Evolutionary conservation across 2,329 filamentous ascomycete species (phyloP).

Genomic region (Diaporthe ilicicola): DNA sequence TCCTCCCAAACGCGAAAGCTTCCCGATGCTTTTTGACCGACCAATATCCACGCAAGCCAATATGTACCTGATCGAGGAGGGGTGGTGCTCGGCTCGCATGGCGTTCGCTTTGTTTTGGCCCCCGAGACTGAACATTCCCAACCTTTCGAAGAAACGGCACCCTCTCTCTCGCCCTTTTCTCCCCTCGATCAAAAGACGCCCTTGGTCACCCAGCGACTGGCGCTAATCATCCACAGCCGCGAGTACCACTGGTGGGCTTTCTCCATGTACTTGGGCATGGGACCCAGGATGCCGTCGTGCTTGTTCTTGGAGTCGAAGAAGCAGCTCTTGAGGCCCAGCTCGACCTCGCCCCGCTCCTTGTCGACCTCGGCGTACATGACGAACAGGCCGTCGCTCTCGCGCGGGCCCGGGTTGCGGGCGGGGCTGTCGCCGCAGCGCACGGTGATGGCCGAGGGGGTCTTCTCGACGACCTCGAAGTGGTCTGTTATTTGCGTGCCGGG

Average conservation of each 20-base stretch:
- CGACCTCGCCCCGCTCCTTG: conserved; percentile 64
- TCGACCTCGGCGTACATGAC: conserved; percentile 70
- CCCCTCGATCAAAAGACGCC: conserved; percentile 10
- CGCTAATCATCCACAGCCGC: conserved; percentile 50
- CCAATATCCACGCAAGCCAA: not conserved
- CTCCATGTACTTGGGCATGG: conserved; percentile 48
- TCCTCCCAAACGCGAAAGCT: not conserved
- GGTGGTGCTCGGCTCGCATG: not conserved
- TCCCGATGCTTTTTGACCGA: not conserved
- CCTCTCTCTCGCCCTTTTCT: not conserved
- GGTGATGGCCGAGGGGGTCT: conserved; percentile 66
- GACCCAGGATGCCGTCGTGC: conserved; percentile 44
- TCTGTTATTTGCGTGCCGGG: conserved; percentile 72
- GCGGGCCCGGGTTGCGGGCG: conserved; percentile 57
- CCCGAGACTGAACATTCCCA: not conserved
- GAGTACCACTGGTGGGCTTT: conserved; percentile 51
- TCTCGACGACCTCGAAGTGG: conserved; percentile 76
- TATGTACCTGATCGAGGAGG: not conserved
- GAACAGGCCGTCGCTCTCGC: conserved; percentile 72
- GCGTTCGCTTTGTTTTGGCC: no score
- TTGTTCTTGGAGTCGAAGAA: conserved; percentile 59
- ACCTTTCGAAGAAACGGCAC: conserved; percentile 35
- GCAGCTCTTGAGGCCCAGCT: conserved; percentile 71
- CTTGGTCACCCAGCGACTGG: conserved; percentile 45
- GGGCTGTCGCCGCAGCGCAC: conserved; percentile 74